phyloP scores from a whole-genome alignment of 345 rosid genomes.

The Punica granatum region DNA sequence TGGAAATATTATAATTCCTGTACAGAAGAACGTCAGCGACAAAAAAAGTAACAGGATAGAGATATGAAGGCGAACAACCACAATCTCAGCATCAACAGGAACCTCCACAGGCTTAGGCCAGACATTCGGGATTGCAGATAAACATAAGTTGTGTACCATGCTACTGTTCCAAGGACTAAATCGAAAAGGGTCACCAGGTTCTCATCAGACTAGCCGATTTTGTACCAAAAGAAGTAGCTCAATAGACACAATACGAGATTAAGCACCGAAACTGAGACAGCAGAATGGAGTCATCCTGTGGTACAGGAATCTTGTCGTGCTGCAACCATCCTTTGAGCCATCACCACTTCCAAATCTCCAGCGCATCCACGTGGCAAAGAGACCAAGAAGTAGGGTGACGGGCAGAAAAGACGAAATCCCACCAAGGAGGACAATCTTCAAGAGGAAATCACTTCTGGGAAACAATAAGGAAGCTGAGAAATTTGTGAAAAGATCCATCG shows the following conservation, averaged over 20 bases:
- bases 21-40: constrained; percentile 24
- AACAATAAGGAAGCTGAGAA: too few species aligned
- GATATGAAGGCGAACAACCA: constrained; percentile 42
- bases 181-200: constrained; percentile 30
- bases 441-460: too few species aligned
- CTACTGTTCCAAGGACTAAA: constrained; percentile 28
- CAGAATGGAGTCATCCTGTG: constrained; percentile 24
- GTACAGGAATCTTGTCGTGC: constrained; percentile 13
- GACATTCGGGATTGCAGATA: constrained; percentile 23
- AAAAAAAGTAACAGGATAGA: constrained; percentile 35
- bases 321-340: too few species aligned
- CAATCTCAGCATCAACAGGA: constrained; percentile 32
- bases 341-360: too few species aligned
- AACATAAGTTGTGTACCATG: constrained; percentile 35
- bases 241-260: constrained; percentile 24
- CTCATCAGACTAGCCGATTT: constrained; percentile 28
- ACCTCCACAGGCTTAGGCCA: constrained; percentile 14
- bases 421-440: too few species aligned
- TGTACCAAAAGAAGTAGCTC: constrained; percentile 35
- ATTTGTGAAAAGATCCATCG: too few species aligned
- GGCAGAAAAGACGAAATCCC: too few species aligned
- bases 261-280: constrained; percentile 28
- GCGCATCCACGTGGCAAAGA: too few species aligned
- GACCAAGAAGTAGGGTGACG: too few species aligned
- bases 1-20: background rate